Evolutionary conservation across 2,329 filamentous ascomycete genomes (phyloP).

Genomic region (Alternaria viburni): DNA sequence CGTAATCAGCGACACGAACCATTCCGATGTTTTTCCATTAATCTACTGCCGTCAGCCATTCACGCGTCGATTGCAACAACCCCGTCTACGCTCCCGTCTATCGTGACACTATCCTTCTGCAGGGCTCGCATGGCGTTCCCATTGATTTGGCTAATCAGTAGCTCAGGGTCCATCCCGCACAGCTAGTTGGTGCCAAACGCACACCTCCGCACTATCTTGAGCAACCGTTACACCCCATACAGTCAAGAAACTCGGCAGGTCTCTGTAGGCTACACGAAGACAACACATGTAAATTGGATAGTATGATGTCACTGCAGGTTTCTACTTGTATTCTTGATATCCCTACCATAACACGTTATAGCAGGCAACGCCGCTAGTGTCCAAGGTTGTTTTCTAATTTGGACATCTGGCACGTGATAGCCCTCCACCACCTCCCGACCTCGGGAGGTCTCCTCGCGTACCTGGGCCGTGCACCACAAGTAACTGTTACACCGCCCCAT

Average conservation of each 20-base stretch:
- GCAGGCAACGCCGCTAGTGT: neutral
- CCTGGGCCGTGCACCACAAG: neutral
- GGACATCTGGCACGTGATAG: neutral
- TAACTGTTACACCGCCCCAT: neutral
- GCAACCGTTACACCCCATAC: neutral
- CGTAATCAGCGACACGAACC: neutral
- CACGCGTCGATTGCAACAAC: neutral
- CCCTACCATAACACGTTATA: neutral
- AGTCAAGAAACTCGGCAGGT: neutral
- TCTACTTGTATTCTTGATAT: neutral
- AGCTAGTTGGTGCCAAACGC: neutral
- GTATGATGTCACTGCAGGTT: neutral
- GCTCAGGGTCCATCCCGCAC: neutral
- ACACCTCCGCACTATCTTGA: neutral
- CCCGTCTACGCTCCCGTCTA: neutral
- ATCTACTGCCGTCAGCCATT: neutral
- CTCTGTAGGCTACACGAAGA: neutral
- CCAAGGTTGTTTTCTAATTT: neutral
- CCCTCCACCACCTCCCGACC: neutral
- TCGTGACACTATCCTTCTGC: conserved; percentile 7
- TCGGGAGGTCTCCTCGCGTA: neutral
- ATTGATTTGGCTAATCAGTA: neutral
- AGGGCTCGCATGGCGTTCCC: conserved; percentile 3
- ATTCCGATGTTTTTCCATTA: neutral
- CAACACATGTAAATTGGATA: neutral